These are phyloP conservation scores for Penicillium italicum DNA, from an alignment of 2,329 filamentous ascomycete genomes.

Conservation along the genomic window DNA sequence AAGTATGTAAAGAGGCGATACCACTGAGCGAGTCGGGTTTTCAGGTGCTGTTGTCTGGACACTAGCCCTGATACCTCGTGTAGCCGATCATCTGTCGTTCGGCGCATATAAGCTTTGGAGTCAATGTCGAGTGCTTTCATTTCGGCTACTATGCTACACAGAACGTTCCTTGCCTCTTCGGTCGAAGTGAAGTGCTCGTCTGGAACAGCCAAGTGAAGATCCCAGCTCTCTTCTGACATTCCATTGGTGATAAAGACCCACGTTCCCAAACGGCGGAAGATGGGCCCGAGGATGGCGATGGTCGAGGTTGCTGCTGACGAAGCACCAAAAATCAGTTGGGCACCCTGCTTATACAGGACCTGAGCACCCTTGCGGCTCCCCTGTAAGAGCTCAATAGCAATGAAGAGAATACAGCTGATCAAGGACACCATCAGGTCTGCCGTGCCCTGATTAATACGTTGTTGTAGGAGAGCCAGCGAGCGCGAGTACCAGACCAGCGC, in stretches of 20 bases:
- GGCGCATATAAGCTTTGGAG: constrained; percentile 8
- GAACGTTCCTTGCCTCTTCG: constrained; percentile 14
- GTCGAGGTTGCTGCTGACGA: neutral
- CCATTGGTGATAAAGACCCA: constrained; percentile 8
- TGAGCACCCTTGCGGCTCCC: constrained; percentile 15
- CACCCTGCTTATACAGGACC: constrained; percentile 10
- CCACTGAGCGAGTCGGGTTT: neutral
- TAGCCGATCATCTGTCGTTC: neutral
- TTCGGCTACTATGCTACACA: constrained; percentile 15
- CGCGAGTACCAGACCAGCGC: constrained; percentile 21
- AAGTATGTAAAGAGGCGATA: neutral
- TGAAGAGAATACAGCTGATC: constrained; percentile 21
- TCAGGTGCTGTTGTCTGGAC: constrained; percentile 2
- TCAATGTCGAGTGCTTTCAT: constrained; percentile 15
- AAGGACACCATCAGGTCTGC: constrained; percentile 14
- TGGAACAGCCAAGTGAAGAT: neutral
- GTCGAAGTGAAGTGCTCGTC: neutral
- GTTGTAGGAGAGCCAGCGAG: constrained; percentile 15
- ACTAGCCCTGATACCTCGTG: neutral
- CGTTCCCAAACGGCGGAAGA: constrained; percentile 16
- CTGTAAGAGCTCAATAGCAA: constrained; percentile 20
- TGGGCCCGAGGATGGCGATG: constrained; percentile 6
- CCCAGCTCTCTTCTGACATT: neutral
- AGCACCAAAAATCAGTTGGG: constrained; percentile 8
- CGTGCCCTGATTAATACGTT: constrained; percentile 13